A percentile compares a stretch with the other conserved stretches of the same genome.
These are phyloP conservation scores for Naganishia antarctica DNA, from an alignment of 768 basidiomycete genomes.

Conservation along the genomic window DNA sequence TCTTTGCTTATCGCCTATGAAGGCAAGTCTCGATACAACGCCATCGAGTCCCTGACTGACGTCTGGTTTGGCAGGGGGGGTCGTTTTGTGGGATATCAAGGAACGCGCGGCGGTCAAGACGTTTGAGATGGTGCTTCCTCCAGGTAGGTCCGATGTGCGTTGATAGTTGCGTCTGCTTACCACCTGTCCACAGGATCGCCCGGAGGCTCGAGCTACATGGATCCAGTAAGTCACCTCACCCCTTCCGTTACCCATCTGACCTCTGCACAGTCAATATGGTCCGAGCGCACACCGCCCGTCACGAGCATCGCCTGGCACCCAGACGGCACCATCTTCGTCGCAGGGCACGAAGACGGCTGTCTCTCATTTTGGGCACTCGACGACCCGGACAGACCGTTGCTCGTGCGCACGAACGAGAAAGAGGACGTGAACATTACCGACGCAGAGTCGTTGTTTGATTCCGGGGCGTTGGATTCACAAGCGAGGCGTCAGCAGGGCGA, in stretches of 20 bases:
- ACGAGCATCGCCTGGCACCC: constrained; percentile 71
- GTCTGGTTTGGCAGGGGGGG: constrained; percentile 48
- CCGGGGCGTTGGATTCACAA: constrained; percentile 48
- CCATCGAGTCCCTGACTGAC: constrained; percentile 24
- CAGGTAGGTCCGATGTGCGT: constrained; percentile 39
- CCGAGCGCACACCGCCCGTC: constrained; percentile 64
- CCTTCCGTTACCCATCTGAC: neutral
- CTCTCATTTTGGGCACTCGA: constrained; percentile 77
- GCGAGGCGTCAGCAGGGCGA: constrained; percentile 28
- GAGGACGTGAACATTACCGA: constrained; percentile 52
- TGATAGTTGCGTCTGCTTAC: neutral
- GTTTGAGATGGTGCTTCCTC: constrained; percentile 67
- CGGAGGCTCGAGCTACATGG: constrained; percentile 64
- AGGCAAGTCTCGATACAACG: constrained; percentile 53
- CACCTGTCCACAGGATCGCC: constrained; percentile 56
- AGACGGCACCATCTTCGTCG: constrained; percentile 66
- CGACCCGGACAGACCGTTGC: constrained; percentile 68
- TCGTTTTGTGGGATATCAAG: constrained; percentile 51
- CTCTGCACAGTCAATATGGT: constrained; percentile 60
- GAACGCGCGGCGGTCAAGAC: constrained; percentile 52
- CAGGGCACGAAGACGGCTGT: constrained; percentile 75
- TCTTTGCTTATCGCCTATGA: constrained; percentile 69
- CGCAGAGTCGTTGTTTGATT: constrained; percentile 50
- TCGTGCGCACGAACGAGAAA: constrained; percentile 62
- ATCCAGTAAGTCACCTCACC: constrained; percentile 52